Conservation (phyloP, 345 rosid species). For the Mallotus nudiflorus region DNA sequence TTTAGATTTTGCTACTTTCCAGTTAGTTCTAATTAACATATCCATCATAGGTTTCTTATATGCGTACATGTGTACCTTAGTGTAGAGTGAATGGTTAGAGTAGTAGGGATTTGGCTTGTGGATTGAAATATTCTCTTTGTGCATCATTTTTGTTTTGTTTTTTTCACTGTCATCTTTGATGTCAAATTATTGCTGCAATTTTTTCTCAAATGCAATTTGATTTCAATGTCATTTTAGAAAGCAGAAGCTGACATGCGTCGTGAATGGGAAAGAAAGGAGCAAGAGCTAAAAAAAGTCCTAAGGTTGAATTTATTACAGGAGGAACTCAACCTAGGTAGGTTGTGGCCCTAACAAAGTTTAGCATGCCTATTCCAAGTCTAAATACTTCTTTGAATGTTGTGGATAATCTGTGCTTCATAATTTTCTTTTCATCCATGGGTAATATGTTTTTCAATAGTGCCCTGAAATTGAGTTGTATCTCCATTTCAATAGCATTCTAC, state of each 20-base stretch:
- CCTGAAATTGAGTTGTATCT: slow-evolving; percentile 17
- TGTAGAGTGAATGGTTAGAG: not conserved
- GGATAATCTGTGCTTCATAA: not conserved
- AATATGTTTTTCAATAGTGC: not conserved
- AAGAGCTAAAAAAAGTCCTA: slow-evolving; percentile 76
- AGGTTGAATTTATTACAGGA: slow-evolving; percentile 65
- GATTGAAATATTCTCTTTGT: not conserved
- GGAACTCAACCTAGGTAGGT: slow-evolving; percentile 62
- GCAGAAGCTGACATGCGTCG: slow-evolving; percentile 78
- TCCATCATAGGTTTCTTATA: no score
- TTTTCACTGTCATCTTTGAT: not conserved
- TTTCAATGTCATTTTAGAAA: slow-evolving; percentile 14
- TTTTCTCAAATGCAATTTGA: not conserved
- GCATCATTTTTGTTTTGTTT: not conserved
- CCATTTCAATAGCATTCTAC: slow-evolving; percentile 43
- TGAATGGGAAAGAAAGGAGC: slow-evolving; percentile 87
- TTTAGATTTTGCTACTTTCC: not conserved
- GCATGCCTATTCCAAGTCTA: slow-evolving; percentile 63
- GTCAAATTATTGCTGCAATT: not conserved
- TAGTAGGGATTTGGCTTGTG: not conserved
- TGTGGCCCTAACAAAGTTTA: slow-evolving; percentile 51
- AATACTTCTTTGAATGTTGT: not conserved
- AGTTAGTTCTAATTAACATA: no score
- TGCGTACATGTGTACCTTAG: not conserved
- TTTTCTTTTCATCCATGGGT: not conserved